Base-by-base conservation (phyloP, 2,329 filamentous ascomycete genomes). In the Cyphellophora europaea region DNA sequence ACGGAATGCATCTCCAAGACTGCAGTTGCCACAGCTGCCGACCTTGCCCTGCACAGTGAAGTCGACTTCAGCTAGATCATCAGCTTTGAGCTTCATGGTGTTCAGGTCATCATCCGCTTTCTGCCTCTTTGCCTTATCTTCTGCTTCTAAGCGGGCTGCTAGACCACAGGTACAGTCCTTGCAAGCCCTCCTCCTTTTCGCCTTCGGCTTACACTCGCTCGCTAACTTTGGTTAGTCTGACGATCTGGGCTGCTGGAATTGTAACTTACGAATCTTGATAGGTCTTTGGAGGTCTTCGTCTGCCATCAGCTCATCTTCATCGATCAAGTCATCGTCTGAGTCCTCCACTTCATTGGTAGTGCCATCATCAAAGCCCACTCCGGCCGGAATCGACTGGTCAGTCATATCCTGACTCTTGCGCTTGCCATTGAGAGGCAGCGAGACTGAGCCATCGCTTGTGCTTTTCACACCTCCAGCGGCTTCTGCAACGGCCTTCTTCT, bases 11-110 rank as follows among this genome's bases (percentile, higher is more conserved):
- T 45, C 44, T 41, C 44, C 91, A 11, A 98, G 70, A 17, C 87
- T 82, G 61, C 91, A 96, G 62, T 89, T 95, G 17, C 86, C 86
- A 58, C 91, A 98, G 12, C 84, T 93, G 36, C 91, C 89, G 5
- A 89, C 84, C 66, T 95, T 96, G 49, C 91, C 91, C 60, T 93
- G 74, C n/a, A 96, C 85, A 1, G 91, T 98, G 55, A 98, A 96
- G 61, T 98, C 91, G 6, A 96, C 72, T 59, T 96, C 89, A 33
- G 75, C 78, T 32, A 98, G 65, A 55, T 98, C 91, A 50, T 85
- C 79, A 1, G 76, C 67, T 32, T 72, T 75, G 33, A 94, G 69
- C 61, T 78, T 74, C 31, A 85, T 69, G 27, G 65, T 58, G 11
- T 62, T 60, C 16, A 69, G 51, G 3, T 63, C 63, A 30, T 66